Conservation (phyloP, 2,329 filamentous ascomycete species). For the Apiospora kogelbergensis region DNA sequence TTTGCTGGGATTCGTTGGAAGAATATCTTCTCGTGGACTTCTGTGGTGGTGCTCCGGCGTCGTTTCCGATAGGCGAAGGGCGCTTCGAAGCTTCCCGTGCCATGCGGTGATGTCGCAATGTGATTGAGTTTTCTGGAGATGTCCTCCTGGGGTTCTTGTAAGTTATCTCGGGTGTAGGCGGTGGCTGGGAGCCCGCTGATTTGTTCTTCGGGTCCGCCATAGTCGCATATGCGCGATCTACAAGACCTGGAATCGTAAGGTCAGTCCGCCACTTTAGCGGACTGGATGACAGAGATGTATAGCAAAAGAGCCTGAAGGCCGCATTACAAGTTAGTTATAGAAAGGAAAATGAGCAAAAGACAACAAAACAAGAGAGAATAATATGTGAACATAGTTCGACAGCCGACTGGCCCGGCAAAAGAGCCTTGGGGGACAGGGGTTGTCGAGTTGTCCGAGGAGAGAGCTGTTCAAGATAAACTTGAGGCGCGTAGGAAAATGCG, state of each 20-base stretch:
- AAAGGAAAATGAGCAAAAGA: background rate
- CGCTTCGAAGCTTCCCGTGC: slow-evolving; percentile 40
- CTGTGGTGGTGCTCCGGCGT: slow-evolving; percentile 15
- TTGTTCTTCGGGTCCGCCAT: background rate
- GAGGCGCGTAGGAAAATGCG: background rate
- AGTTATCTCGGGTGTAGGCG: slow-evolving; percentile 16
- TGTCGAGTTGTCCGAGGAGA: background rate
- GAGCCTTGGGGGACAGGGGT: background rate
- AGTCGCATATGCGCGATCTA: background rate
- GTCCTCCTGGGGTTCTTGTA: slow-evolving; percentile 37
- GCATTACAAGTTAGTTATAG: background rate
- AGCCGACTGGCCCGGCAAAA: background rate
- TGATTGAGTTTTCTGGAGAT: slow-evolving; percentile 46
- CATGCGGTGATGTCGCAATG: slow-evolving; percentile 45
- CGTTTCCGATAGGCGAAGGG: slow-evolving; percentile 16
- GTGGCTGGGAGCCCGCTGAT: background rate
- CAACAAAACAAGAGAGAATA: background rate
- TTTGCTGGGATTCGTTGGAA: slow-evolving; percentile 50
- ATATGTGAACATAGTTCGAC: background rate
- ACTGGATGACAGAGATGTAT: background rate
- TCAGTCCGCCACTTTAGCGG: background rate
- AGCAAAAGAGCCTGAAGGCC: background rate
- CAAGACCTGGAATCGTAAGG: background rate
- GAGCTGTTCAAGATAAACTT: background rate
- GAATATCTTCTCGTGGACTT: slow-evolving; percentile 38